Conservation (phyloP, 2,329 filamentous ascomycete genomes). For the Sarocladiaceae sp. region DNA sequence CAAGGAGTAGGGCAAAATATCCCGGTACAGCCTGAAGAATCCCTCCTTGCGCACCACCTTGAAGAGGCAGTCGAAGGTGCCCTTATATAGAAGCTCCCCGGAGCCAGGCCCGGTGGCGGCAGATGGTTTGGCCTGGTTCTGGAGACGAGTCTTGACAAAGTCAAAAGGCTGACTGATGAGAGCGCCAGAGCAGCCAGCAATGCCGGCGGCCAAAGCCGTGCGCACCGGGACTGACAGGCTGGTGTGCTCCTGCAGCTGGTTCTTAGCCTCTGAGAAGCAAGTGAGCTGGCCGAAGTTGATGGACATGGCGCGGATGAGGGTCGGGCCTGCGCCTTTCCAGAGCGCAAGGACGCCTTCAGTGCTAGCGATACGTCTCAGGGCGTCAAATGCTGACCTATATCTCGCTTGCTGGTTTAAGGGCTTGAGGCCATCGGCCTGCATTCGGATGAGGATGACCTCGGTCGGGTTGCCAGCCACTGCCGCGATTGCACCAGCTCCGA, state of each 20-base stretch:
- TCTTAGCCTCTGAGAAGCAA: conserved; percentile 18
- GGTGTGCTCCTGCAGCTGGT: conserved; percentile 12
- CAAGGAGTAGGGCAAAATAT: not conserved
- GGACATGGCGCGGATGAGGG: conserved; percentile 17
- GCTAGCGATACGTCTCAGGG: conserved; percentile 13
- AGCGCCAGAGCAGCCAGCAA: conserved; percentile 67
- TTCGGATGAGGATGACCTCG: conserved; percentile 20
- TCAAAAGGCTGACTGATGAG: conserved; percentile 69
- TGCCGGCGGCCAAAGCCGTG: conserved; percentile 58
- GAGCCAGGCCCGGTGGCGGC: not conserved
- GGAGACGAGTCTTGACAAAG: conserved; percentile 68
- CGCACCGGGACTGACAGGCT: conserved; percentile 46
- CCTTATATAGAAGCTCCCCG: not conserved
- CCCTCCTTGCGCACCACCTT: not conserved
- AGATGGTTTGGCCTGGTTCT: conserved; percentile 47
- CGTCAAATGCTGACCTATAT: conserved; percentile 14
- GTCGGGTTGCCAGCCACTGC: conserved; percentile 53
- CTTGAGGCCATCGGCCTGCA: conserved; percentile 23
- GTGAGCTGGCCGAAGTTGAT: conserved; percentile 18
- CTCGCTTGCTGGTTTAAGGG: conserved; percentile 15
- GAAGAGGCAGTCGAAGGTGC: not conserved
- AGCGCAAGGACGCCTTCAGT: conserved; percentile 14
- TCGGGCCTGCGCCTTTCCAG: conserved; percentile 15
- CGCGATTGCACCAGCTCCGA: conserved; percentile 63
- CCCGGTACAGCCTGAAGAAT: not conserved